phyloP scores from a whole-genome alignment of 1,284 basidiomycete genomes.

The Chondrostereum purpureum region DNA sequence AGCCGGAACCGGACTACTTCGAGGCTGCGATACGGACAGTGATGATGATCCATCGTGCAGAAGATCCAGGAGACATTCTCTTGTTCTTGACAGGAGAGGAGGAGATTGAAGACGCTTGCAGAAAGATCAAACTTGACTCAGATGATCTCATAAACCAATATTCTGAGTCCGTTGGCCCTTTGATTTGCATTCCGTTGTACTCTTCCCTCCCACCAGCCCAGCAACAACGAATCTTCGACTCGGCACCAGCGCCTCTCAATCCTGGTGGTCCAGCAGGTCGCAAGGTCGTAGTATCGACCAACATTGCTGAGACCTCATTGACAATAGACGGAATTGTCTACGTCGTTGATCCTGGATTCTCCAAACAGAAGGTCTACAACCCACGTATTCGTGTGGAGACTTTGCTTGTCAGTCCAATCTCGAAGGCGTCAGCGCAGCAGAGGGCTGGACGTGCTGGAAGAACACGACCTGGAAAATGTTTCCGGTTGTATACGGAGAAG shows the following conservation, averaged over 20 bases:
- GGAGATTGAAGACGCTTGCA: conserved; percentile 96
- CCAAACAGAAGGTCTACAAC: conserved; percentile 97
- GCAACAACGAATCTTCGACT: conserved; percentile 93
- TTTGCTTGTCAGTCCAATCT: conserved; percentile 90
- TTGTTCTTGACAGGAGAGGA: conserved; percentile 98
- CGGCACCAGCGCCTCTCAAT: conserved; percentile 61
- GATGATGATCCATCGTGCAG: conserved; percentile 95
- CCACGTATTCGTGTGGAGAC: conserved; percentile 95
- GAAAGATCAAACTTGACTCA: conserved; percentile 87
- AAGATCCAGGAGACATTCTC: conserved; percentile 90
- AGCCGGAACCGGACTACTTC: conserved; percentile 94
- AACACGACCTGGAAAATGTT: conserved; percentile 95
- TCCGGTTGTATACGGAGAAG: conserved; percentile 94
- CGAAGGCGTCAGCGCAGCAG: conserved; percentile 95
- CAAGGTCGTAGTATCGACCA: conserved; percentile 94
- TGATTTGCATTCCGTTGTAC: conserved; percentile 89
- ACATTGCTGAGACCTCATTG: conserved; percentile 96
- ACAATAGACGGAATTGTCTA: conserved; percentile 99
- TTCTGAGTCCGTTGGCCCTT: conserved; percentile 76
- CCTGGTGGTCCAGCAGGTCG: conserved; percentile 78
- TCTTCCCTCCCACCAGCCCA: conserved; percentile 90
- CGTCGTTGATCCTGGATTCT: conserved; percentile 97
- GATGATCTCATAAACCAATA: conserved; percentile 72
- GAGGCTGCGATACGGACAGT: conserved; percentile 97
- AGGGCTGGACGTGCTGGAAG: conserved; percentile 94